A percentile compares a stretch with the other conserved stretches of the same genome.
Conservation (phyloP, 1,284 basidiomycete species). For the Vanrija sp. region DNA sequence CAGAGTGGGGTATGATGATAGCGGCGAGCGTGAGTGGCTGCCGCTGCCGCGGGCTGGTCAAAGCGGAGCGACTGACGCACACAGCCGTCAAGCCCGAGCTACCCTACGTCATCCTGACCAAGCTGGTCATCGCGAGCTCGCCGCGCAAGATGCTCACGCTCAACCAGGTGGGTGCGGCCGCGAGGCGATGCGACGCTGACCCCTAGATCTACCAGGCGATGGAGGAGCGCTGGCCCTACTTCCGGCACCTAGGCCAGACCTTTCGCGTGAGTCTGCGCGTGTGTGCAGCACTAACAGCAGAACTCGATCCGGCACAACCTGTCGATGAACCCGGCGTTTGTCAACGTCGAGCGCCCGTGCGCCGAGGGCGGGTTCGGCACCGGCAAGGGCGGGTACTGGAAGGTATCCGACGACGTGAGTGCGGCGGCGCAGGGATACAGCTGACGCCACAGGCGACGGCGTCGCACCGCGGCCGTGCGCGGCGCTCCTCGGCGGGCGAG, state of each 20-base stretch:
- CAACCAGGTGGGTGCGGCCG: slow-evolving; percentile 19
- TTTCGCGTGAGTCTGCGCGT: slow-evolving; percentile 20
- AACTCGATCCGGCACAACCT: slow-evolving; percentile 82
- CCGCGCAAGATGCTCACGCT: slow-evolving; percentile 29
- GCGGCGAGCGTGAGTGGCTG: slow-evolving; percentile 21
- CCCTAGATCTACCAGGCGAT: slow-evolving; percentile 32
- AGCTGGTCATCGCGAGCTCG: slow-evolving; percentile 31
- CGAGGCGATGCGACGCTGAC: background rate
- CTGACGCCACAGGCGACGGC: too few relatives aligned
- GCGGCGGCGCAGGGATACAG: background rate
- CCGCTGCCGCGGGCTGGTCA: background rate
- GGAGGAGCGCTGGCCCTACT: slow-evolving; percentile 33
- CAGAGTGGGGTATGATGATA: slow-evolving; percentile 15
- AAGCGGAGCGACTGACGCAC: background rate
- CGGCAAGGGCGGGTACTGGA: slow-evolving; percentile 40
- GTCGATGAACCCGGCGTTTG: slow-evolving; percentile 72
- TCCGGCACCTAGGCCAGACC: slow-evolving; percentile 17
- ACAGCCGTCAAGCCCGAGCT: slow-evolving; percentile 29
- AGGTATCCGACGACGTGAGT: slow-evolving; percentile 25
- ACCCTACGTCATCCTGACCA: slow-evolving; percentile 24
- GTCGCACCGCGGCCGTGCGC: too few relatives aligned
- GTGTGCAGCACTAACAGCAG: slow-evolving; percentile 30
- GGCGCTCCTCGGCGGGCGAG: too few relatives aligned
- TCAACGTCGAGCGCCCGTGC: slow-evolving; percentile 49
- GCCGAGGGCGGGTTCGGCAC: slow-evolving; percentile 22